phyloP scores from a whole-genome alignment of 2,329 filamentous ascomycete genomes.

The Neopestalotiopsis rosae region DNA sequence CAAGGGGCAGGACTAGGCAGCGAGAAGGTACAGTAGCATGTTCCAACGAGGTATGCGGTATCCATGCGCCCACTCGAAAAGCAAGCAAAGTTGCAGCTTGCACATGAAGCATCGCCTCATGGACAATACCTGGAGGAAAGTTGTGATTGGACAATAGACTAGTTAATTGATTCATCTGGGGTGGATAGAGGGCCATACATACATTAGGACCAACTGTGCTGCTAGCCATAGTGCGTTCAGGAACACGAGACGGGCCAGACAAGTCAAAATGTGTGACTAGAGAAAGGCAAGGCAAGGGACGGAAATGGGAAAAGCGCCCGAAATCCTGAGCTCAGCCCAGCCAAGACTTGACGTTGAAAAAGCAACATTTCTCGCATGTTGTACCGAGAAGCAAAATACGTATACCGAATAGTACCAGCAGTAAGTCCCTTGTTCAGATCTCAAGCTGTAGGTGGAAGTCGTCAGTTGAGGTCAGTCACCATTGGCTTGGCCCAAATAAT shows the following conservation, averaged over 20 bases:
- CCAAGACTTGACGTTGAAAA: neutral
- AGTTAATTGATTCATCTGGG: neutral
- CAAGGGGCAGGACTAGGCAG: too few species aligned
- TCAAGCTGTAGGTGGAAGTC: too few species aligned
- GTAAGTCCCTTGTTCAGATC: too few species aligned
- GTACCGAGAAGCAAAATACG: neutral
- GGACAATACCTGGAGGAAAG: neutral
- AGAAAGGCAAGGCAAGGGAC: neutral
- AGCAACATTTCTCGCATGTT: neutral
- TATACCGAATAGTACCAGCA: too few species aligned
- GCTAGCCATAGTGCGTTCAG: neutral
- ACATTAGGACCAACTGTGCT: neutral
- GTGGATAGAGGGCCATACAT: neutral
- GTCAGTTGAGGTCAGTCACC: too few species aligned
- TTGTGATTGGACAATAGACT: conserved; percentile 1
- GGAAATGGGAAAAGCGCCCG: neutral
- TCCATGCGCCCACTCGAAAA: neutral
- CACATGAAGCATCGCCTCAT: neutral
- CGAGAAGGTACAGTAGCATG: neutral
- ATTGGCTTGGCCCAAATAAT: too few species aligned
- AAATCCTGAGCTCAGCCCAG: neutral
- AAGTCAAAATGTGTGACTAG: neutral
- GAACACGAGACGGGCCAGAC: conserved; percentile 4
- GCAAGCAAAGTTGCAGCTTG: neutral
- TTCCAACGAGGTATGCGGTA: neutral